A percentile compares a stretch with the other conserved stretches of the same genome.
Conservation (phyloP, 139 green algal species). For the Picochlorum sp. region DNA sequence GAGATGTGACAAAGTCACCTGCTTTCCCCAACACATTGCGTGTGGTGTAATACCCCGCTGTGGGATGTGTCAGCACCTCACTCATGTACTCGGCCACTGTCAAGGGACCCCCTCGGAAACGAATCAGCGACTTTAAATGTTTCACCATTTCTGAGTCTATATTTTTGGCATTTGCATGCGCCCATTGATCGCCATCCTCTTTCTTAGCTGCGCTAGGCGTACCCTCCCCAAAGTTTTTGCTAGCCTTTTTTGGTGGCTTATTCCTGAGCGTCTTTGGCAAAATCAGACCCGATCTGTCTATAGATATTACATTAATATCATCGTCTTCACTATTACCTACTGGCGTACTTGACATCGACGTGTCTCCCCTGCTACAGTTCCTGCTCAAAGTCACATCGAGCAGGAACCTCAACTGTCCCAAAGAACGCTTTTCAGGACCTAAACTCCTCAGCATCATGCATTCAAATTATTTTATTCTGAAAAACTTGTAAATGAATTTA, state of each 20-base stretch:
- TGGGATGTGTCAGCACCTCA: slow-evolving; percentile 70
- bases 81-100: slow-evolving; percentile 86
- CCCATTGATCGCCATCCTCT: not conserved
- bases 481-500: too few relatives aligned
- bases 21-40: slow-evolving; percentile 75
- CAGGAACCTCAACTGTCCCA: too few relatives aligned
- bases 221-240: too few relatives aligned
- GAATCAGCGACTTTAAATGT: slow-evolving; percentile 39
- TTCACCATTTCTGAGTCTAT: slow-evolving; percentile 30
- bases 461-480: too few relatives aligned
- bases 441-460: too few relatives aligned
- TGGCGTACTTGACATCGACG: too few relatives aligned
- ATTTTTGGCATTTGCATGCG: slow-evolving; percentile 3
- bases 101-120: slow-evolving; percentile 88
- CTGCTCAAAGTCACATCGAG: too few relatives aligned
- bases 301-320: not conserved
- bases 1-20: slow-evolving; percentile 93
- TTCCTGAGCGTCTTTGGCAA: not conserved
- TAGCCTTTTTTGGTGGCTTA: not conserved
- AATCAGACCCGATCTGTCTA: not conserved
- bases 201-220: not conserved
- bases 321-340: not conserved
- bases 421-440: too few relatives aligned
- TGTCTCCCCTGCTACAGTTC: too few relatives aligned
- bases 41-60: slow-evolving; percentile 66